Evolutionary conservation across 495 filamentous ascomycete genomes (phyloP).

Genomic region (Lentithecium fluviatile): DNA sequence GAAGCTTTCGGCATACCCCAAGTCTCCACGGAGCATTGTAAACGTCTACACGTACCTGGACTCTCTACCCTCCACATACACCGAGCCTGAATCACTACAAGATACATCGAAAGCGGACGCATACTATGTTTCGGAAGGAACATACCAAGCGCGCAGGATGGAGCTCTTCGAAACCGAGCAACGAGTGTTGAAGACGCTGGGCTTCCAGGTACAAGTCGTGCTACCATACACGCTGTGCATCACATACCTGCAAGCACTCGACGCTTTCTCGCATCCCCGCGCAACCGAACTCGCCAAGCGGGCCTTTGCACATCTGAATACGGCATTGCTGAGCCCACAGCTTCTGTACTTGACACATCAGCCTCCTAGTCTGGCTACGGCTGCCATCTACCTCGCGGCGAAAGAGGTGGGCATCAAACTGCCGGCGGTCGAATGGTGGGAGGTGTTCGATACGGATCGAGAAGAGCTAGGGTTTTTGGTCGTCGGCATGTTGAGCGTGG

Average conservation of each 20-base stretch:
- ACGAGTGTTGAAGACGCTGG: conserved; percentile 68
- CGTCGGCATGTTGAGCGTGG: conserved; percentile 77
- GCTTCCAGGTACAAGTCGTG: conserved; percentile 79
- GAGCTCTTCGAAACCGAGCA: conserved; percentile 70
- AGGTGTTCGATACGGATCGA: conserved; percentile 95
- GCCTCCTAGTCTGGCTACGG: conserved; percentile 78
- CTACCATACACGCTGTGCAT: conserved; percentile 85
- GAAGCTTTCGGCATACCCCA: conserved; percentile 76
- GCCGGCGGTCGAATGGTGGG: conserved; percentile 88
- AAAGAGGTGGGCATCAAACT: conserved; percentile 73
- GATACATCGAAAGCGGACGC: conserved; percentile 52
- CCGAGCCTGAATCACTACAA: conserved; percentile 48
- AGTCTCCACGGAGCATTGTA: conserved; percentile 72
- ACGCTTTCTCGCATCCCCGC: conserved; percentile 50
- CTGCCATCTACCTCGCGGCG: conserved; percentile 86
- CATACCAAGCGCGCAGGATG: conserved; percentile 61
- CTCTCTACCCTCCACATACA: conserved; percentile 61
- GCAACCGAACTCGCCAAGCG: conserved; percentile 54
- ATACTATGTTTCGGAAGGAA: conserved; percentile 72
- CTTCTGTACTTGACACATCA: conserved; percentile 90
- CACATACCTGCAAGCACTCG: conserved; percentile 89
- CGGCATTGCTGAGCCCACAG: conserved; percentile 80
- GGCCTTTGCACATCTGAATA: conserved; percentile 75
- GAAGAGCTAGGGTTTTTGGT: conserved; percentile 95
- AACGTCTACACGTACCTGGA: conserved; percentile 84